Evolutionary conservation across 2,329 filamentous ascomycete species (phyloP).

Genomic region (Arthrobotrys entomopaga): DNA sequence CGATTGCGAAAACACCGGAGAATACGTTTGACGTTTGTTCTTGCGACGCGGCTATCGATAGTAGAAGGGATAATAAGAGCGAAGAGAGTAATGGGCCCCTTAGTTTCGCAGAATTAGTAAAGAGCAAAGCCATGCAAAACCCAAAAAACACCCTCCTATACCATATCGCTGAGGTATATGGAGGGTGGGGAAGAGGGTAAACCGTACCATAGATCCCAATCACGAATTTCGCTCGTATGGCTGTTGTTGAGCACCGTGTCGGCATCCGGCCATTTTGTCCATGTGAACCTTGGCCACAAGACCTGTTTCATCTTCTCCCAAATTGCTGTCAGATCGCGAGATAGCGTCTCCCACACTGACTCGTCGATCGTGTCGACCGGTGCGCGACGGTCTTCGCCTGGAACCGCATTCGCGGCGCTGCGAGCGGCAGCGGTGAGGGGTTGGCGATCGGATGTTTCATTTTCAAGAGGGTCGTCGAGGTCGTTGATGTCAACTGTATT

Average conservation of each 20-base stretch:
- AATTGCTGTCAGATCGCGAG: constrained; percentile 87
- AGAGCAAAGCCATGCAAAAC: constrained; percentile 34
- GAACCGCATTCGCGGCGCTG: constrained; percentile 60
- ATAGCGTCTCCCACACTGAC: constrained; percentile 95
- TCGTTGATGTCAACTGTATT: constrained; percentile 82
- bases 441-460: constrained; percentile 69
- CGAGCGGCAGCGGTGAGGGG: constrained; percentile 81
- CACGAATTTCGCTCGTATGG: constrained; percentile 64
- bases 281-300: constrained; percentile 91
- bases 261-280: constrained; percentile 76
- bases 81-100: constrained; percentile 96
- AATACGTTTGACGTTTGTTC: constrained; percentile 91
- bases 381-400: constrained; percentile 89
- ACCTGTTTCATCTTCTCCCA: constrained; percentile 99
- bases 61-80: constrained; percentile 82
- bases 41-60: constrained; percentile 81
- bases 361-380: constrained; percentile 96
- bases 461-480: constrained; percentile 86
- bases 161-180: background rate
- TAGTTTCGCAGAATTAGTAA: constrained; percentile 58
- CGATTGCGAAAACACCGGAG: constrained; percentile 93
- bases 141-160: background rate
- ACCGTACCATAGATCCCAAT: constrained; percentile 91
- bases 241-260: constrained; percentile 71
- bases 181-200: constrained; percentile 31